Evolutionary conservation across 495 filamentous ascomycete species (phyloP), one percentile per base, ranked within the genome.

Genomic region (Penicillium longicatenatum): DNA sequence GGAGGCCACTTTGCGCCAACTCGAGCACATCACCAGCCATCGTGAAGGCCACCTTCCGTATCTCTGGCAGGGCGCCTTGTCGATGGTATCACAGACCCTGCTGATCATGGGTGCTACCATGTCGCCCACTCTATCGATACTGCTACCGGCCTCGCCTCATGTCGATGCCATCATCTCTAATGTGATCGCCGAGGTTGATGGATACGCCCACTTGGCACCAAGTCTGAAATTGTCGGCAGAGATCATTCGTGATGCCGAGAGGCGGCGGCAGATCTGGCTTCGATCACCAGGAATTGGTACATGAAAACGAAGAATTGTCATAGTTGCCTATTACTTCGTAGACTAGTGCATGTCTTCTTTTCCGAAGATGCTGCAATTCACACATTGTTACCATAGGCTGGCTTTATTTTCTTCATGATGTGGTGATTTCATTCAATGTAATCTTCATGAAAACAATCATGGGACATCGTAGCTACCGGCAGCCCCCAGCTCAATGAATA

Each of bases 31-130:
- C 62, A 82, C 82, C 52, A 88, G 86, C 54, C 90, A 92, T 76
- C 89, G 90, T 63, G 89, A 88, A 63, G 89, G 90, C 55, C 90
- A 92, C 63, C 86, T 93, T 70, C 89, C 89, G n/a, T 92, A 92
- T 72, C 80, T 92, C 16, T 92, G 89, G 88, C 89, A 92, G 74
- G 89, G 90, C 33, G 90, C 89, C 2, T 78, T 93, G 43, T 90
- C 86, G 49, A 88, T 93, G 65, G 87, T 92, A 22, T 90, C 87
- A 8, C 90, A 93, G 72, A 87, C 87, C 2, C 76, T 92, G 30
- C 71, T 93, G 39, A 83, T 93, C 35, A 93, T 92, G 89, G 89
- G 89, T 7, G 89, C 89, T 49, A 92, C 86, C 17, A 89, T 93
- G 86, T 90, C 86, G n/a, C 86, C 84, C 11, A 84, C 85, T 8